Evolutionary conservation across 192 early-diverging fungal species (phyloP).

Genomic region (Umbelopsis vinacea): DNA sequence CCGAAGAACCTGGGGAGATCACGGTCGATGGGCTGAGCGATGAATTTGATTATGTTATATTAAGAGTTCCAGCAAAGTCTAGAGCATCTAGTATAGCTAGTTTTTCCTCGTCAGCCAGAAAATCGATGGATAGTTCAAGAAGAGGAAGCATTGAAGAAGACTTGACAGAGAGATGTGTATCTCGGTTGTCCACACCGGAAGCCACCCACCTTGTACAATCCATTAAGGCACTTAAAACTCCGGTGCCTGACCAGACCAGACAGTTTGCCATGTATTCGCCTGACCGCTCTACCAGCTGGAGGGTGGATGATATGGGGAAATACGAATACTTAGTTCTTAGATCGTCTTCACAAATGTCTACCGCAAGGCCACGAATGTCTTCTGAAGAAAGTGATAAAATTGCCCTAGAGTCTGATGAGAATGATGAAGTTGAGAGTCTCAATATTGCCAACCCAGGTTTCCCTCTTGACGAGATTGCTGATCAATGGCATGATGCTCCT

Average conservation of each 20-base stretch:
- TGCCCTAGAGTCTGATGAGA: not conserved
- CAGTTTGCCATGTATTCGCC: not conserved
- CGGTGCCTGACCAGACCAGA: not conserved
- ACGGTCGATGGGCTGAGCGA: conserved; percentile 1
- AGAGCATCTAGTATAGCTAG: conserved; percentile 6
- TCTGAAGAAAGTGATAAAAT: conserved; percentile 10
- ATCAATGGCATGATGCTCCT: conserved; percentile 5
- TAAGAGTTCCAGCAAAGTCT: conserved; percentile 9
- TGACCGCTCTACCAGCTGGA: not conserved
- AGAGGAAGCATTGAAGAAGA: conserved; percentile 13
- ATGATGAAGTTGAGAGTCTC: not conserved
- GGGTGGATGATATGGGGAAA: conserved; percentile 19
- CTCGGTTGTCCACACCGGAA: conserved; percentile 26
- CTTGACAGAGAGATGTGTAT: not conserved
- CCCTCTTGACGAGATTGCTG: conserved; percentile 5
- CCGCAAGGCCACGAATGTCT: not conserved
- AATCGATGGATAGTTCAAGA: conserved; percentile 9
- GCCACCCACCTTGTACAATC: conserved; percentile 20
- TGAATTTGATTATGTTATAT: conserved; percentile 12
- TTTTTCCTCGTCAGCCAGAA: not conserved
- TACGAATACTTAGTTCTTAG: conserved; percentile 14
- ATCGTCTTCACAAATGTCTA: conserved; percentile 2
- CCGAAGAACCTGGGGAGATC: conserved; percentile 5
- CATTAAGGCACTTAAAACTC: conserved; percentile 22
- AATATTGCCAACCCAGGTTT: not conserved